Evolutionary conservation across 768 basidiomycete genomes (phyloP).

Genomic region (Termitomyces sp.): DNA sequence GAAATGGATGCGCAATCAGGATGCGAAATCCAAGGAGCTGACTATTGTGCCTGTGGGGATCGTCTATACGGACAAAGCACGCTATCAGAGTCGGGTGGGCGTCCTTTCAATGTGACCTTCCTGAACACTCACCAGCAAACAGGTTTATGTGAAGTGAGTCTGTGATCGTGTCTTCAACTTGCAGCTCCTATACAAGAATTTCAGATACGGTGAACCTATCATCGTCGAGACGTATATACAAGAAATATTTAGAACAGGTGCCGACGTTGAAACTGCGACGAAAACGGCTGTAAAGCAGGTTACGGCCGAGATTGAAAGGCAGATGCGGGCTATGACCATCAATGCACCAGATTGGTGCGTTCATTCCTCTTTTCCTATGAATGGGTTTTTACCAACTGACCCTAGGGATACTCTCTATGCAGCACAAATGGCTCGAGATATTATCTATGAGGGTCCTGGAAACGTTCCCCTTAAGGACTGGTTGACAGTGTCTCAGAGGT

Average conservation of each 20-base stretch:
- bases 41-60: slow-evolving; percentile 59
- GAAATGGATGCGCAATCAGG: slow-evolving; percentile 25
- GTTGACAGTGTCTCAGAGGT: not conserved
- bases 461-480: not conserved
- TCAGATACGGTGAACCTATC: not conserved
- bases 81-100: not conserved
- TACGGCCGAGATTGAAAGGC: not conserved
- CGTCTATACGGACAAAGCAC: slow-evolving; percentile 63
- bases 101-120: not conserved
- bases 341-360: not conserved
- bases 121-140: not conserved
- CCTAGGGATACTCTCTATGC: not conserved
- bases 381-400: not conserved
- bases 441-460: not conserved
- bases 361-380: not conserved
- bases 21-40: slow-evolving; percentile 23
- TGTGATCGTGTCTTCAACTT: not conserved
- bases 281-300: not conserved
- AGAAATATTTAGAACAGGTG: not conserved
- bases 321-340: not conserved
- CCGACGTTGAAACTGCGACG: not conserved
- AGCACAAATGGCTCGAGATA: not conserved
- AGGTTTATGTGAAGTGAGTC: not conserved
- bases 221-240: not conserved
- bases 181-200: not conserved